These are phyloP conservation scores for Phytopythium vexans DNA, from an alignment of 352 stramenopile species.

Conservation along the genomic window DNA sequence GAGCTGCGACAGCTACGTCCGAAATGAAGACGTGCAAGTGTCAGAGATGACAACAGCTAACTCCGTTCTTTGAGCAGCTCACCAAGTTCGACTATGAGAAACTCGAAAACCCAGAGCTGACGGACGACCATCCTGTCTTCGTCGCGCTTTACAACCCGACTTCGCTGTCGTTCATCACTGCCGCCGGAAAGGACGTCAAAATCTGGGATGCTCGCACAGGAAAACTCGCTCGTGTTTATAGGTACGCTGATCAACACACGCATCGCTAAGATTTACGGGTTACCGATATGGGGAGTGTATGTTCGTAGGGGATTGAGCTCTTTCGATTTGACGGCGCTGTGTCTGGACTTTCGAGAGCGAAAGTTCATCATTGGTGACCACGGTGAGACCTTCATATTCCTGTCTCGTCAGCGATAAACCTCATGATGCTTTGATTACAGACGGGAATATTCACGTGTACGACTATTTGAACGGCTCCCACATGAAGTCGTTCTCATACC, in stretches of 20 bases:
- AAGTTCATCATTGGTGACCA: slow-evolving; percentile 88
- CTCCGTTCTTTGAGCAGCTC: slow-evolving; percentile 21
- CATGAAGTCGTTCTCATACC: slow-evolving; percentile 86
- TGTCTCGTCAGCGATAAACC: not conserved
- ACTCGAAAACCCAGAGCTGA: slow-evolving; percentile 81
- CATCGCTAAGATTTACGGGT: too few species aligned
- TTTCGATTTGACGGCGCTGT: slow-evolving; percentile 74
- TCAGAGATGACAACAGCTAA: too few species aligned
- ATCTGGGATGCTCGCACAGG: slow-evolving; percentile 87
- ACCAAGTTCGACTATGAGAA: slow-evolving; percentile 88
- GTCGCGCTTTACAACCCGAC: slow-evolving; percentile 82
- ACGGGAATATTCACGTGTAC: slow-evolving; percentile 74
- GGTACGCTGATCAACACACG: slow-evolving; percentile 12
- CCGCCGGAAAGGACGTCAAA: slow-evolving; percentile 72
- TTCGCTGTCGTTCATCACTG: slow-evolving; percentile 86
- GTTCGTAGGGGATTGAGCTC: slow-evolving; percentile 55
- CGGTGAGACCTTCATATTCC: slow-evolving; percentile 15
- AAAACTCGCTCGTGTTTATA: slow-evolving; percentile 78
- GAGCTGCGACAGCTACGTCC: too few species aligned
- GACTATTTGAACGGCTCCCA: slow-evolving; percentile 86
- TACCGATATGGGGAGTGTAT: too few species aligned
- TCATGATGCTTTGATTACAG: slow-evolving; percentile 10
- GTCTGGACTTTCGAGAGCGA: slow-evolving; percentile 76
- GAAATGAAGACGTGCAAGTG: too few species aligned
- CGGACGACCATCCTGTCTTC: slow-evolving; percentile 81